phyloP scores from a whole-genome alignment of 257 asterid genomes.

The Solanum bukasovii region DNA sequence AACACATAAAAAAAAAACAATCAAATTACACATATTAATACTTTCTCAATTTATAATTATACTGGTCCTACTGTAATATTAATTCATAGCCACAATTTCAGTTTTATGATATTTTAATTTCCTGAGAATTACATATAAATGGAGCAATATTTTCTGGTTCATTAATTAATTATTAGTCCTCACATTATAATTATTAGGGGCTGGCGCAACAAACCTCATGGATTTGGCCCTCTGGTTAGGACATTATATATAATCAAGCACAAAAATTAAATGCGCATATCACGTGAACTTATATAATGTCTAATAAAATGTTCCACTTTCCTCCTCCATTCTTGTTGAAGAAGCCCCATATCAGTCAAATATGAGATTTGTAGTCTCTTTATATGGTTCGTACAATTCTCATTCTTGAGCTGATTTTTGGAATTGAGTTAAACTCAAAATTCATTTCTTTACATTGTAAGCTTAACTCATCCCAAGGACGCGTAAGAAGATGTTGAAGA shows the following conservation, averaged over 20 bases:
- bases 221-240: neutral
- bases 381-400: too few relatives aligned
- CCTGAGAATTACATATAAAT: neutral
- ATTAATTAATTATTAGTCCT: neutral
- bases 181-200: neutral
- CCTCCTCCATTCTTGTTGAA: too few relatives aligned
- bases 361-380: too few relatives aligned
- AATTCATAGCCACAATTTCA: neutral
- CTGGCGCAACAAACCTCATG: neutral
- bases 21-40: neutral
- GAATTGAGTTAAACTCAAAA: too few relatives aligned
- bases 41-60: neutral
- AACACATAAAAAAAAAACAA: neutral
- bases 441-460: too few relatives aligned
- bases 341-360: too few relatives aligned
- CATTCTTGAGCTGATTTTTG: too few relatives aligned
- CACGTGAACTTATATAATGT: neutral
- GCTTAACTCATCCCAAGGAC: too few relatives aligned
- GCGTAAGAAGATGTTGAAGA: too few relatives aligned
- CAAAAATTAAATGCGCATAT: neutral
- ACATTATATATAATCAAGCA: neutral
- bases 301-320: neutral
- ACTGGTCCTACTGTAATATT: neutral
- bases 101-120: neutral
- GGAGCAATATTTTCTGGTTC: neutral